Evolutionary conservation across 2,329 filamentous ascomycete species (phyloP).

Genomic region (Penicillium sp.): DNA sequence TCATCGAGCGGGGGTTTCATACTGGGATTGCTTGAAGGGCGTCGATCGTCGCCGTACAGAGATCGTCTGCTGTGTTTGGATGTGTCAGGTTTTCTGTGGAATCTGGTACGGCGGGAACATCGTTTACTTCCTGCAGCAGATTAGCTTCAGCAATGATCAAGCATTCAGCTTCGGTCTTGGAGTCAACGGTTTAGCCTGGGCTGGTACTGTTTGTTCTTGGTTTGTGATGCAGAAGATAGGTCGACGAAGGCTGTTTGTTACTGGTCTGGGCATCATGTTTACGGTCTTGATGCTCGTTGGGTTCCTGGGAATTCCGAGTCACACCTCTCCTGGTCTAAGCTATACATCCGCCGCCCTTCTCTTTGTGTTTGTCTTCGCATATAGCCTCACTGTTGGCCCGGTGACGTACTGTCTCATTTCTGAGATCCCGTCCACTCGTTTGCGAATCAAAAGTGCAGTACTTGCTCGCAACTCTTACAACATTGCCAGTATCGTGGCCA

Average conservation of each 20-base stretch:
- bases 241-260: too few species aligned
- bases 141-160: slow-evolving; percentile 33
- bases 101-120: slow-evolving; percentile 31
- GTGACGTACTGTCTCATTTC: too few species aligned
- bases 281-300: too few species aligned
- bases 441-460: too few species aligned
- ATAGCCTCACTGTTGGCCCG: too few species aligned
- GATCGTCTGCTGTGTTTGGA: slow-evolving; percentile 37
- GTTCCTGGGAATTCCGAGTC: too few species aligned
- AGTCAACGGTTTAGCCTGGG: slow-evolving; percentile 56
- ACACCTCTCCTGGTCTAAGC: background rate
- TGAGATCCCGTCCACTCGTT: too few species aligned
- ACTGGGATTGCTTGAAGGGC: slow-evolving; percentile 29
- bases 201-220: too few species aligned
- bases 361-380: slow-evolving; percentile 52
- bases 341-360: slow-evolving; percentile 28
- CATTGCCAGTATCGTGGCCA: too few species aligned
- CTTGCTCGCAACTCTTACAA: too few species aligned
- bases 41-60: slow-evolving; percentile 38
- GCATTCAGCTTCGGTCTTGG: slow-evolving; percentile 46
- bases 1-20: slow-evolving; percentile 15
- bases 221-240: too few species aligned
- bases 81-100: slow-evolving; percentile 32
- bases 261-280: too few species aligned
- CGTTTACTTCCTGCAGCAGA: slow-evolving; percentile 34